Evolutionary conservation across 805 yeast genomes (phyloP).

Genomic region (Lachancea mirantina): DNA sequence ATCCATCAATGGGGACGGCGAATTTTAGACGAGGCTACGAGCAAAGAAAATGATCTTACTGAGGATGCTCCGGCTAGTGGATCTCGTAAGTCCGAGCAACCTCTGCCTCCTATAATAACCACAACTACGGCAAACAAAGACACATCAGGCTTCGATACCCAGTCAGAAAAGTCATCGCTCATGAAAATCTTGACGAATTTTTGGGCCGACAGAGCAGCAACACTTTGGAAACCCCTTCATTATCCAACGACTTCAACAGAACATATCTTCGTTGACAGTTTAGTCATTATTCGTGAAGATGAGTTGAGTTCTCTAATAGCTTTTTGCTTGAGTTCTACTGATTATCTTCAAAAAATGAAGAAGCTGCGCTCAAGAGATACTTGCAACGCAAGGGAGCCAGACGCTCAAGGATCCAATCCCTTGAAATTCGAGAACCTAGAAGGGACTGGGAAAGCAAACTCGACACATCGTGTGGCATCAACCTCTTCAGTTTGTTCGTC

Average conservation of each 20-base stretch:
- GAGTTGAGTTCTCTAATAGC: conserved; percentile 95
- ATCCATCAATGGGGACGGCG: conserved; percentile 28
- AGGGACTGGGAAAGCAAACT: too few relatives aligned
- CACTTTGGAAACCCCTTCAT: conserved; percentile 86
- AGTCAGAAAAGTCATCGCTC: conserved; percentile 66
- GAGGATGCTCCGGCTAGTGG: background rate
- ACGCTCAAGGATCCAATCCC: too few relatives aligned
- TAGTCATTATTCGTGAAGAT: conserved; percentile 89
- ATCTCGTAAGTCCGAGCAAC: conserved; percentile 7
- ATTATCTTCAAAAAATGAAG: conserved; percentile 61
- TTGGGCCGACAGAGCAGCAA: conserved; percentile 97
- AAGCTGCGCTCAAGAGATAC: too few relatives aligned
- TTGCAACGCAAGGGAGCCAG: too few relatives aligned
- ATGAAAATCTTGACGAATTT: conserved; percentile 80
- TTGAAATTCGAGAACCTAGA: too few relatives aligned
- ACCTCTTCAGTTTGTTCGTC: too few relatives aligned
- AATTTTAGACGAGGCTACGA: conserved; percentile 5
- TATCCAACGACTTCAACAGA: conserved; percentile 76
- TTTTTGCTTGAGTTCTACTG: conserved; percentile 80
- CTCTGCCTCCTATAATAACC: conserved; percentile 17
- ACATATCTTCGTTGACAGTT: conserved; percentile 89
- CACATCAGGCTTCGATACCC: conserved; percentile 25
- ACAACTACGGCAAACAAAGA: conserved; percentile 19
- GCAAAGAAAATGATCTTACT: background rate
- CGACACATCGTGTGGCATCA: too few relatives aligned